Evolutionary conservation across 768 basidiomycete species (phyloP), one percentile per base, ranked within the genome.

Genomic region (Cystofilobasidium capitatum): DNA sequence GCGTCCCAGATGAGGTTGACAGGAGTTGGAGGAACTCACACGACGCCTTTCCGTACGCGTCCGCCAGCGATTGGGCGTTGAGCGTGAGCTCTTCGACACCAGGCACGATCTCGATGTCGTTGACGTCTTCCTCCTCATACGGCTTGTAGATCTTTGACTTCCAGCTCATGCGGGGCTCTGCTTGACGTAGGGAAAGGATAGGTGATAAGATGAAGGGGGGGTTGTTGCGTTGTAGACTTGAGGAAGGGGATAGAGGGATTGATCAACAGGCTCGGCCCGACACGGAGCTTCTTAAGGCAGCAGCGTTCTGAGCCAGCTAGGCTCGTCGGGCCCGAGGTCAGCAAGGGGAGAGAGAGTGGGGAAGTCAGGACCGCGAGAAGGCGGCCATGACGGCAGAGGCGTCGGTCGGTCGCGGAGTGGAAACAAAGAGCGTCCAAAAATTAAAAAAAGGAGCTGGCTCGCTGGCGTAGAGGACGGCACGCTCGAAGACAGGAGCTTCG

Each of bases 21-120:
- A 7, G 49, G 17, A 54, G 26, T 31, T 24, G 26, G 33, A 10
- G 40, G 10, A 42, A 24, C 26, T 54, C 33, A 31, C 26, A 3
- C 7, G 49, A 60, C 20, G 42, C 22, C 16, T 39, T 37, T 33
- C 58, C 58, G 31, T 60, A 60, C 13, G 58, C 58, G 3, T 60
- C 37, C 7, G 58, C 58, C 9, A 60, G 39, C 9, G 58, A 33
- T 12, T 42, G 16, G 13, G 37, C 35, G 8, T 60, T 12, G 6
- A 60, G 58, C 3, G 40, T 20, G 58, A 60, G 42, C 8, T 40
- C 58, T 37, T 60, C 58, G 12, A 44, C 37, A 37, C 42, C 58
- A 22, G 58, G 37, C 4, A 37, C 14, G 37, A 60, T 40, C 3
- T 10, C 22, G n/a, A 60, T 54, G 49, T 54, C 49, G 49, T 31